Evolutionary conservation across 192 early-diverging fungal species (phyloP), one percentile per base, ranked within the genome.

Genomic region (Entomortierella chlamydospora): DNA sequence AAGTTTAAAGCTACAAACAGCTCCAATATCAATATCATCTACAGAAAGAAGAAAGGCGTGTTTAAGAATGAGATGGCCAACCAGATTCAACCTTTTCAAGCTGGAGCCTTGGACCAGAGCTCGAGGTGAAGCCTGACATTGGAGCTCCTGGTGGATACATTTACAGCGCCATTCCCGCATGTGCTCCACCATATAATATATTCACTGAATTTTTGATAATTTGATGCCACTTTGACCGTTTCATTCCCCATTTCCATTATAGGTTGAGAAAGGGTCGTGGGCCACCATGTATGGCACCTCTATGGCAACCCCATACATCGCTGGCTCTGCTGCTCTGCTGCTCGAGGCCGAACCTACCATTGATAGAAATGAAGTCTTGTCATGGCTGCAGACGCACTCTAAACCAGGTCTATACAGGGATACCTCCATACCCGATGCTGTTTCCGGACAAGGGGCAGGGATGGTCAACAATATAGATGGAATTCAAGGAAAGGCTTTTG

Each of bases 51-150:
- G 33, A 77, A 77, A 53, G 73, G 59, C 7, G 60, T 77, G 6
- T 68, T 80, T 45, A 63, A 54, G n/a, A 83, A 88, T 57, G 73
- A 83, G 4, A 68, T 87, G 20, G 91, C 87, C n/a, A 86, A 88
- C 41, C 89, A 84, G 25, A 80, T 94, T 12, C 94, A 94, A 17
- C 57, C 51, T 95, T 93, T 70, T 92, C 92, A 9, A 92, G 91
- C 30, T 88, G 86, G 66, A 95, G 96, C 51, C 87, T 91, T 0
- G 90, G 86, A 37, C 84, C 83, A 28, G 87, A 93, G 57, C 79
- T 96, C 39, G 73, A 87, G 17, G 25, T 91, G 37, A 92, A 93
- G 68, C 89, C 89, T 7, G 87, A 87, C 9, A 59, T 91, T 26
- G 76, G 81, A 0, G 88, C 88, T 8, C 90, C 90, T 3, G 90